Evolutionary conservation across 176 grass and related monocot species (phyloP).

Genomic region (Triticum timopheevii): DNA sequence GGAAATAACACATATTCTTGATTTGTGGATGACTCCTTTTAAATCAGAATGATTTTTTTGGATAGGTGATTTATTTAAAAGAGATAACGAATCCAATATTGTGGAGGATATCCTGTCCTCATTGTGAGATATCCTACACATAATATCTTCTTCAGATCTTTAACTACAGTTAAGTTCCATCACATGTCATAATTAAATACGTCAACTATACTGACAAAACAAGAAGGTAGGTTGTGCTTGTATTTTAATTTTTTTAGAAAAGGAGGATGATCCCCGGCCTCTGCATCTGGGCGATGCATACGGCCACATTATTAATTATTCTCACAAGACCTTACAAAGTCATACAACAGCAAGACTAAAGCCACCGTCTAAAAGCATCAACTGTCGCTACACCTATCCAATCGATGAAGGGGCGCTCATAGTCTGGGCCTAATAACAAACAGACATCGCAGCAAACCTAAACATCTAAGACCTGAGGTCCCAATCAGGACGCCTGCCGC

Average conservation of each 20-base stretch:
- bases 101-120: not conserved
- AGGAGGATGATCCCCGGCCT: no score
- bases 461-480: no score
- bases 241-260: not conserved
- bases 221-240: not conserved
- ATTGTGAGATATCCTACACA: not conserved
- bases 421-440: no score
- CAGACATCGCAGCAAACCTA: no score
- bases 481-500: no score
- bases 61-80: not conserved
- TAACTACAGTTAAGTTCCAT: not conserved
- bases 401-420: no score
- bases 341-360: no score
- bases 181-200: not conserved
- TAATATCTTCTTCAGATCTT: not conserved
- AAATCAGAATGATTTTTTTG: not conserved
- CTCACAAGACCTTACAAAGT: no score
- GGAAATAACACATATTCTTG: not conserved
- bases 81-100: not conserved
- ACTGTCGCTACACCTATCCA: no score
- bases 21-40: not conserved
- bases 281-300: no score
- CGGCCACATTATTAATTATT: no score
- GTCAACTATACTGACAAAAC: not conserved
- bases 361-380: no score